Evolutionary conservation across 164 flowering plant species (phyloP), one percentile per base, ranked within the genome.

Genomic region (Annona cherimola): DNA sequence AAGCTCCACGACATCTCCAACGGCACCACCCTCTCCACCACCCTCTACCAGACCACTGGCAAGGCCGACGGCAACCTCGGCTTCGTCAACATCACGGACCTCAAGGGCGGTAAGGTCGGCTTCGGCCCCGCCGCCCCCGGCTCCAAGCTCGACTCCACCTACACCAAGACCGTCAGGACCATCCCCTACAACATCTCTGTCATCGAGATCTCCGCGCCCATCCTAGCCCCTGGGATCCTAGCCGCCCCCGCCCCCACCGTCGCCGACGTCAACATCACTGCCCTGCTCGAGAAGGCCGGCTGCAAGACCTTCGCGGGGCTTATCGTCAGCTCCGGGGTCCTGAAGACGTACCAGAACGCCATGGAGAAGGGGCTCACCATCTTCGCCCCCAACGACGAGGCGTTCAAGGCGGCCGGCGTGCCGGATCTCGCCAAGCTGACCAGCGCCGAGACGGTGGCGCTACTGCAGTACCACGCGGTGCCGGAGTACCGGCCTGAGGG

Each of bases 31-130:
- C 83, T 89, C 64, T 46, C 89, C 80, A 94, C 97, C 75, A 89
- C 98, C 39, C 85, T 94, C n/a, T 94, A 89, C 83, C 99, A 94
- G 69, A 89, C 97, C 71, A 89, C 97, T 80, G 99, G 99, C 0
- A 74, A 78, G 18, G 97, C 94, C 54, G 79, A 81, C 39, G 94
- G 91, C 0, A 86, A 87, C 43, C 71, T 81, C 2, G 99, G 99
- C 1, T 88, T 85, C 71, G 91, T 94, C 77, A 94, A 94, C 86
- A 92, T 94, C 68, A 94, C 99, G 50, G 97, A 92, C 61, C 79
- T 89, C 26, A 79, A 82, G 54, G 97, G 97, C 9, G 99, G 99
- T 6, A 87, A 86, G 71, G 97, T 94, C 72, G 88, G 83, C 0
- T 91, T 94, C 83, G 96, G 97, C 71, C 88, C 97, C 14, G 97